Evolutionary conservation across 2,329 filamentous ascomycete genomes (phyloP).

Genomic region (Ophiostoma australiae): DNA sequence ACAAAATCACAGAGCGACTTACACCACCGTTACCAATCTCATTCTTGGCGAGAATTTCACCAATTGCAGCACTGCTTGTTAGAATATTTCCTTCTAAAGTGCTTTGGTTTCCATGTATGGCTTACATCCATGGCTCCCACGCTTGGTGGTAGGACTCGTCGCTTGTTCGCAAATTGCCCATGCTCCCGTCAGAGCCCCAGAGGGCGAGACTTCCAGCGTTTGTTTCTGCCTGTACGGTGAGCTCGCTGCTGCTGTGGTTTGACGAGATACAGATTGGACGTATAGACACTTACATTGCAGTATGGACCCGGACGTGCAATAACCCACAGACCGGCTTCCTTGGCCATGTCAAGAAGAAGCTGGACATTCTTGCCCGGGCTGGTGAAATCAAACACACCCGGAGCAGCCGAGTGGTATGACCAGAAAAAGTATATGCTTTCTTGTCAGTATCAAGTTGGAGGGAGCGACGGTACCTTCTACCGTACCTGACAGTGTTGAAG

Average conservation of each 20-base stretch:
- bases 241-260: not conserved
- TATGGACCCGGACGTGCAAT: slow-evolving; percentile 55
- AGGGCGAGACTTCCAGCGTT: slow-evolving; percentile 75
- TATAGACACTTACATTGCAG: slow-evolving; percentile 34
- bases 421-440: slow-evolving; percentile 46
- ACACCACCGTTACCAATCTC: slow-evolving; percentile 76
- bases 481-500: slow-evolving; percentile 60
- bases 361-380: slow-evolving; percentile 53
- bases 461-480: slow-evolving; percentile 26
- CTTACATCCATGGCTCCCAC: slow-evolving; percentile 26
- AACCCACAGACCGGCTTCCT: slow-evolving; percentile 68
- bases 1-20: not conserved
- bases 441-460: slow-evolving; percentile 33
- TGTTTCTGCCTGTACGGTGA: slow-evolving; percentile 47
- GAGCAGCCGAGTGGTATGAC: slow-evolving; percentile 57
- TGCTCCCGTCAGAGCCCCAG: slow-evolving; percentile 64
- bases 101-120: slow-evolving; percentile 31
- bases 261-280: not conserved
- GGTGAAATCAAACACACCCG: slow-evolving; percentile 64
- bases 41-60: slow-evolving; percentile 62
- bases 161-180: slow-evolving; percentile 58
- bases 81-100: slow-evolving; percentile 43
- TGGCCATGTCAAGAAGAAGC: slow-evolving; percentile 71
- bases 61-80: slow-evolving; percentile 44
- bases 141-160: slow-evolving; percentile 59